A percentile compares a stretch with the other conserved stretches of the same genome.
These are phyloP conservation scores for Nothophoma quercina DNA, from an alignment of 2,329 filamentous ascomycete species.

Conservation along the genomic window DNA sequence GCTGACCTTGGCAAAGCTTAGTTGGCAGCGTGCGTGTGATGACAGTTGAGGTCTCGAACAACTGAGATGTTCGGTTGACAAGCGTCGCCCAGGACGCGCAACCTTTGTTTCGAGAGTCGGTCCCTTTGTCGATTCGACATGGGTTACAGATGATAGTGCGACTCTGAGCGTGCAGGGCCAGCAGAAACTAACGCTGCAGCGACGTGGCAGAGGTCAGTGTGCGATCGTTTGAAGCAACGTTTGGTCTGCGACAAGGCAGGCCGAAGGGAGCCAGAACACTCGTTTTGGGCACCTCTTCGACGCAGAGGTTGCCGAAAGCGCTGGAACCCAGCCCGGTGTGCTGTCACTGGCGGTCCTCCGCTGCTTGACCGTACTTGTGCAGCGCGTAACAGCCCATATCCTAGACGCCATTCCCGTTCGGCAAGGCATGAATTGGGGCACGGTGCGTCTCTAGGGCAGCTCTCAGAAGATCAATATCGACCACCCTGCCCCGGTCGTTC, in stretches of 20 bases:
- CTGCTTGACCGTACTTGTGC: conserved; percentile 1
- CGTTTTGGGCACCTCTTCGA: conserved; percentile 2
- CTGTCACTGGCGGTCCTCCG: conserved; percentile 3
- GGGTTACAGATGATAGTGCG: conserved; percentile 4
- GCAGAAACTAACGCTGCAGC: background rate
- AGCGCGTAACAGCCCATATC: conserved; percentile 1
- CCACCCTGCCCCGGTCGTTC: conserved; percentile 5
- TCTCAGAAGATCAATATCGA: conserved; percentile 7
- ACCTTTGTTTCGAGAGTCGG: conserved; percentile 7
- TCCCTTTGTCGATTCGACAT: conserved; percentile 7
- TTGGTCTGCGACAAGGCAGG: background rate
- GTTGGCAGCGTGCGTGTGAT: conserved; percentile 7
- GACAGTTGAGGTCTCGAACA: conserved; percentile 9
- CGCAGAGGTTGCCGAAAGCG: background rate
- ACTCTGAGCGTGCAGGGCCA: background rate
- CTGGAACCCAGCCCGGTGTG: background rate
- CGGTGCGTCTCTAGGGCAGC: conserved; percentile 14
- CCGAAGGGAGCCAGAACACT: conserved; percentile 3
- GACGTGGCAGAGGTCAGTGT: conserved; percentile 9
- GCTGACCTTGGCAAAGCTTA: conserved; percentile 40
- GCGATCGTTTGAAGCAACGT: conserved; percentile 2
- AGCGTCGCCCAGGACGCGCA: conserved; percentile 5
- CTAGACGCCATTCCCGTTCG: conserved; percentile 15
- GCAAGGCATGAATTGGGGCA: conserved; percentile 13
- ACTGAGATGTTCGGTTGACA: conserved; percentile 1